Evolutionary conservation across 345 rosid genomes (phyloP).

Genomic region (Brassica incana): DNA sequence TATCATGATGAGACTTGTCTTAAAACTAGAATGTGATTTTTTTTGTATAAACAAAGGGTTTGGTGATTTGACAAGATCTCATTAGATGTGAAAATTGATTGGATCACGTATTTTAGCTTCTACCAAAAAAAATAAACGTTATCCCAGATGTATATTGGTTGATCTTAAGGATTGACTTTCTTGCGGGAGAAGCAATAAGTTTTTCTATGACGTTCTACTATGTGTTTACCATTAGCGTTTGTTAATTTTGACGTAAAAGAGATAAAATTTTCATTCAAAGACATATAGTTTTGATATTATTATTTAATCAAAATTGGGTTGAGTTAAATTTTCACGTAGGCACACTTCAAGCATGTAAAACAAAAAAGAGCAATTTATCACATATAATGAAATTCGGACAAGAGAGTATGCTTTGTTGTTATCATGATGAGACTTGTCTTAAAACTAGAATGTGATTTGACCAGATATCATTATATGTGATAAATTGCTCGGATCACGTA

Average conservation of each 20-base stretch:
- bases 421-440: conserved; percentile 22
- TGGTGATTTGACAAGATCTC: conserved; percentile 30
- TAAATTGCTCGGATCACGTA: conserved; percentile 42
- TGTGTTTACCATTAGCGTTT: not conserved
- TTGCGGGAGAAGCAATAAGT: conserved; percentile 20
- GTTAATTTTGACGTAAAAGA: conserved; percentile 2
- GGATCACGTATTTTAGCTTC: conserved; percentile 15
- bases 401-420: conserved; percentile 13
- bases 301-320: not conserved
- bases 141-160: conserved; percentile 15
- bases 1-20: conserved; percentile 19
- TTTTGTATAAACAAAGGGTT: conserved; percentile 19
- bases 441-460: conserved; percentile 1
- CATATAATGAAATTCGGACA: not conserved
- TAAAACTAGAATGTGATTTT: not conserved
- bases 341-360: too few relatives aligned
- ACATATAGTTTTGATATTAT: not conserved
- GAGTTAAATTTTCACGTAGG: too few relatives aligned
- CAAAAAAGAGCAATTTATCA: not conserved
- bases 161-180: conserved; percentile 28
- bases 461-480: conserved; percentile 22
- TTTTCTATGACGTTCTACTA: not conserved
- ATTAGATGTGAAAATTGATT: conserved; percentile 37
- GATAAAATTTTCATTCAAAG: not conserved
- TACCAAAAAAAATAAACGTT: not conserved